Conservation (phyloP, 108 stramenopile species). For the Schizochytrium sp. region DNA sequence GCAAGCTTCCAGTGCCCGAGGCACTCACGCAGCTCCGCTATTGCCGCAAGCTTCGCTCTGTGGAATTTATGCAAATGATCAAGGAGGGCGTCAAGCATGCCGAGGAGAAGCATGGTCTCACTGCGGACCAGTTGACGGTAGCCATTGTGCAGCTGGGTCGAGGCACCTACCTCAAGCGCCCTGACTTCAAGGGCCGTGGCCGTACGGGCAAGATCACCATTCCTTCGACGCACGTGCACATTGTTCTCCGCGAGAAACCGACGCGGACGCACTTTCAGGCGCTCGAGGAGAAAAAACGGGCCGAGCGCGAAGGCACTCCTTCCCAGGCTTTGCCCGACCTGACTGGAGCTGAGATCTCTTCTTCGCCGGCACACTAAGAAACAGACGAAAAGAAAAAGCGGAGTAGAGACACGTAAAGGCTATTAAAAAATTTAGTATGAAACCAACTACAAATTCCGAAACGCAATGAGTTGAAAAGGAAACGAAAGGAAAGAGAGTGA, state of each 20-base stretch:
- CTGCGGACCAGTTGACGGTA: not conserved
- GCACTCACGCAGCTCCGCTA: not conserved
- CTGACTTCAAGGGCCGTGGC: not conserved
- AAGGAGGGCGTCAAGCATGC: constrained; percentile 10
- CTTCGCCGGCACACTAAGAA: no score
- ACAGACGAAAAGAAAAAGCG: no score
- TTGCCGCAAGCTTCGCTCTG: not conserved
- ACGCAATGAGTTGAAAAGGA: no score
- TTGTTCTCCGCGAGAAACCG: not conserved
- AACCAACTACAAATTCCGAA: no score
- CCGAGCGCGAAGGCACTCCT: no score
- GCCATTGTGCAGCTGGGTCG: not conserved
- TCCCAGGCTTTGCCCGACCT: no score
- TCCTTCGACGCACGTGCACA: not conserved
- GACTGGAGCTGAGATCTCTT: no score
- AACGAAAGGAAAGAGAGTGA: no score
- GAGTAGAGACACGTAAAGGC: no score
- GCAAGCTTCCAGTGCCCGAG: not conserved
- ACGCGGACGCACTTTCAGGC: not conserved
- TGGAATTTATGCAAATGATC: not conserved
- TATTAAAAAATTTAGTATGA: no score
- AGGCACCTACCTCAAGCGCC: not conserved
- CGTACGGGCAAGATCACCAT: not conserved
- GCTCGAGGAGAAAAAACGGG: no score
- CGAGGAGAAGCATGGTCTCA: not conserved